Conservation (phyloP, 1,284 basidiomycete species). For the Wolfiporia cocos region DNA sequence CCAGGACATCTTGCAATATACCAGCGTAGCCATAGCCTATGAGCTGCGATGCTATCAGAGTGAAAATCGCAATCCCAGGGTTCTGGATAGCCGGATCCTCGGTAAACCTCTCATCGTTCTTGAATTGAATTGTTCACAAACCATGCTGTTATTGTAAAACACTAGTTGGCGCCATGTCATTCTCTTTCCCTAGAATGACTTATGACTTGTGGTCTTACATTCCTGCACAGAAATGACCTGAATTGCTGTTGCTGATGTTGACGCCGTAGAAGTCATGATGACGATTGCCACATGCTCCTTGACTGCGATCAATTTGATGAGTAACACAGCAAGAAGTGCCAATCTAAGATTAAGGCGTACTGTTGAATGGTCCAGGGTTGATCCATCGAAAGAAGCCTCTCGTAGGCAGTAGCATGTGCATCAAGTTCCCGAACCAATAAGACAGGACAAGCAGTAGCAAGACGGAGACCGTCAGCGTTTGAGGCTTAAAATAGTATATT, state of each 20-base stretch:
- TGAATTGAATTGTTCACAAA: too few relatives aligned
- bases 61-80: conserved; percentile 31
- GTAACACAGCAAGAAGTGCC: background rate
- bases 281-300: conserved; percentile 58
- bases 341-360: conserved; percentile 10
- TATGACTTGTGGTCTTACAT: background rate
- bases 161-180: background rate
- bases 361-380: conserved; percentile 54
- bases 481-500: conserved; percentile 36
- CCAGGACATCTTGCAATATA: conserved; percentile 32
- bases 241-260: conserved; percentile 25
- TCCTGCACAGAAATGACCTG: conserved; percentile 25
- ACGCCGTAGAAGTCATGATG: conserved; percentile 38
- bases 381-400: conserved; percentile 28
- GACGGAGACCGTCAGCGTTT: conserved; percentile 52
- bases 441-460: conserved; percentile 52
- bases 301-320: conserved; percentile 27
- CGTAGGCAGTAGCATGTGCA: conserved; percentile 24
- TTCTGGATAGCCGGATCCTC: conserved; percentile 12
- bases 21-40: conserved; percentile 21
- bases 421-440: conserved; percentile 37
- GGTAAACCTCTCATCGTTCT: too few relatives aligned
- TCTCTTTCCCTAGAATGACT: background rate
- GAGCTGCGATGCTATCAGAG: conserved; percentile 10
- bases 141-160: conserved; percentile 28